Conservation (phyloP, 768 basidiomycete genomes). For the Boletus speciosus region DNA sequence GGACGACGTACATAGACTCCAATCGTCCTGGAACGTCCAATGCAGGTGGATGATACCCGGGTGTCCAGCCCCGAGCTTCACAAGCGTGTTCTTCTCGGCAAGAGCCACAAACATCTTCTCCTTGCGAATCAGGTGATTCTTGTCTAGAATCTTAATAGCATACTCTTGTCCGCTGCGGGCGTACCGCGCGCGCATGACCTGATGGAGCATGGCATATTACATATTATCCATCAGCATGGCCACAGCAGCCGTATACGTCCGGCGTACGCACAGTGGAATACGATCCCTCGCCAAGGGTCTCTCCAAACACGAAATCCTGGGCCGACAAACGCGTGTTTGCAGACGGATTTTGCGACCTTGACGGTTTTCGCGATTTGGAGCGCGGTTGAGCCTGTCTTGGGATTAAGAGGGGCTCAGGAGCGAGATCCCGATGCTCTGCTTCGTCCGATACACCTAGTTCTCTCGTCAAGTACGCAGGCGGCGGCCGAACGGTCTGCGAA, state of each 20-base stretch:
- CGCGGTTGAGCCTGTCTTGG: conserved; percentile 25
- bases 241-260: background rate
- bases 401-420: conserved; percentile 7
- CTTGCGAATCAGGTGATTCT: conserved; percentile 74
- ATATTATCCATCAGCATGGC: conserved; percentile 9
- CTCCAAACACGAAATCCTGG: conserved; percentile 70
- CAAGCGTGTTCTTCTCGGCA: conserved; percentile 76
- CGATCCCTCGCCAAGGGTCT: conserved; percentile 76
- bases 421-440: conserved; percentile 13
- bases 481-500: conserved; percentile 32
- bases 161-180: conserved; percentile 58
- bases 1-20: conserved; percentile 68
- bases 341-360: conserved; percentile 44
- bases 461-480: conserved; percentile 57
- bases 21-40: conserved; percentile 83
- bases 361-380: conserved; percentile 39
- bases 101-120: conserved; percentile 75
- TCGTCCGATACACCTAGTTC: conserved; percentile 46
- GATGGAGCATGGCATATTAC: conserved; percentile 5
- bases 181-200: conserved; percentile 60
- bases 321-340: conserved; percentile 43
- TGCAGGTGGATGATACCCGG: conserved; percentile 79
- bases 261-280: conserved; percentile 66
- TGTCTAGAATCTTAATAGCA: conserved; percentile 81
- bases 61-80: conserved; percentile 61